Evolutionary conservation across 2,329 filamentous ascomycete genomes (phyloP), one percentile per base, ranked within the genome.

Genomic region (Alternaria alternata): DNA sequence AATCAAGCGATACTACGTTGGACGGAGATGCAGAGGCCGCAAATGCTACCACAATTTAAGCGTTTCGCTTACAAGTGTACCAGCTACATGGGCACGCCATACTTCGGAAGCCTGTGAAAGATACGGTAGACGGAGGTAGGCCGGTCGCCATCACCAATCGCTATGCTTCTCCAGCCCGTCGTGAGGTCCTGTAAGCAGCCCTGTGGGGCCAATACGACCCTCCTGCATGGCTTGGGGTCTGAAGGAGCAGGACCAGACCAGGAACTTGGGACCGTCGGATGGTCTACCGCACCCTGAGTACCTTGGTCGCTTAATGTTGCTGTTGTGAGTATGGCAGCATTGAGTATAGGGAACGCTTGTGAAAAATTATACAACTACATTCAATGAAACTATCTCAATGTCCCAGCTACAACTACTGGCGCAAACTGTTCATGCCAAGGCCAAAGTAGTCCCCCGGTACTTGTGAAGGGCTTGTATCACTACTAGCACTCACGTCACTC

Each of bases 361-460:
- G 41, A 30, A 24, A 6, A n/a, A 32, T 20, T 32, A 18, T n/a
- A 20, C 18, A 16, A 36, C 46, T 62, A 22, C 34, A 48, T 49
- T 49, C 24, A 34, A 49, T 53, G 34, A 8, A 41, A 12, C 7
- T n/a, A 32, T 42, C 47, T 26, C 5, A 22, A 26, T 41, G 30
- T 28, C 34, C 28, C 30, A 22, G 24, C n/a, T 8, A 41, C 26
- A 53, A 20, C 36, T 51, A 62, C 51, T 61, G 36, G 39, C 42
- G 38, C 38, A 48, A 30, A 14, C 48, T 52, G 24, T 49, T 49
- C 51, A 65, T 46, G 9, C 68, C 69, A 26, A 70, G 59, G 24
- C 66, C 70, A 49, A 72, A 72, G 30, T 72, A 71, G 51, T 72
- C 70, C 7, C 57, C 57, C 26, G 64, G 42, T 42, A 52, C 44